Base-by-base conservation (phyloP, 2,329 filamentous ascomycete species). In the Ilyonectria destructans region DNA sequence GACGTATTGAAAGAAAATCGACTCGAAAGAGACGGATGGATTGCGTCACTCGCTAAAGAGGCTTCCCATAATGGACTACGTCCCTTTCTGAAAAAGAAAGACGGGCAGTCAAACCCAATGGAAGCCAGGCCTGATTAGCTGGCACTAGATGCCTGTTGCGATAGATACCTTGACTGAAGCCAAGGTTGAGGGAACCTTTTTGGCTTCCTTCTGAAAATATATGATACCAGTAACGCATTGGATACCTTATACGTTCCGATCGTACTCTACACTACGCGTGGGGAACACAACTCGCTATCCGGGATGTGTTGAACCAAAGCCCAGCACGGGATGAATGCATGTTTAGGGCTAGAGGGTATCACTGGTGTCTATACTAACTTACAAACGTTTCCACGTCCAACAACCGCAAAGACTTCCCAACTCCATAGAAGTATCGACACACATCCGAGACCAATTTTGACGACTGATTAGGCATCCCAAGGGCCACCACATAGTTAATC, bases 271-370 rank as follows among this genome's bases (percentile, higher is more conserved):
- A 33, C 17, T 43, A 19, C 9, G 4, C 29, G 12, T 7, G n/a
- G 19, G 13, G 51, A 19, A 12, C 17, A 46, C 35, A 4, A 58
- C 15, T 15, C n/a, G 37, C 19, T 8, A 48, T 33, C 10, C 10
- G 19, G 26, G 31, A 49, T 12, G 17, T 37, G 29, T 17, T n/a
- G 35, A 46, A 33, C 52, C 40, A 21, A 10, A 59, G 35, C 45
- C 29, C 26, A 43, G 31, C 23, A n/a, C 33, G 31, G 15, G 12
- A 33, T 58, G 61, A 9, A 33, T 58, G 62, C 63, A 62, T 58
- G 58, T 71, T 56, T 77, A 77, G 73, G 75, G 46, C 70, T 70
- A 71, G 60, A 75, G 73, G 70, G 69, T 79, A 74, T 76, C 69
- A 70, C 62, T 77, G 65, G 55, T 58, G 43, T 70, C 67, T 76